Evolutionary conservation across 345 rosid genomes (phyloP), one percentile per base, ranked within the genome.

Genomic region (Aquilaria sinensis): DNA sequence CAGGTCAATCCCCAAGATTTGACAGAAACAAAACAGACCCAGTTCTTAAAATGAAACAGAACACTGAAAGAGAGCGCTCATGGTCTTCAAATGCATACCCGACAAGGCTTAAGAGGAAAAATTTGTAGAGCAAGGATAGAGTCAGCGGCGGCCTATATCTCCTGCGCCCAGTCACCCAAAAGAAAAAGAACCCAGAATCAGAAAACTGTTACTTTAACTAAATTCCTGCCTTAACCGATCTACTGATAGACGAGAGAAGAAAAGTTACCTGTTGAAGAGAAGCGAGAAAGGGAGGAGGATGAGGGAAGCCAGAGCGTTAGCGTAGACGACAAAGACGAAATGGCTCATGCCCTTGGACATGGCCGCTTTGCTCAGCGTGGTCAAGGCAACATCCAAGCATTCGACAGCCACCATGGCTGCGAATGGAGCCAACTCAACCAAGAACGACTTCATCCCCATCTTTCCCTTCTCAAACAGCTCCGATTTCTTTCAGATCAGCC

Each of bases 331-430:
- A 58, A 72, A 72, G 56, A 80, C 74, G 52, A 67, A 76, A 64
- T 56, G 81, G 59, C 67, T 78, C 76, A 76, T 76, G 53, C 83
- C 82, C 61, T 51, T 49, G 15, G 85, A 78, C 76, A 83, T 75
- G 67, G 83, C 85, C n/a, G 78, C 79, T 61, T 83, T 78, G 66
- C 67, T 75, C 13, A 83, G 53, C 3, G 85, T 76, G 5, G 80
- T 74, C 50, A 83, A 32, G 31, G 75, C 88, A 32, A 75, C 81
- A 60, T 64, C 77, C n/a, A 71, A 48, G 55, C 53, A 61, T 59
- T 74, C 81, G 57, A 72, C 66, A 57, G 47, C 57, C 70, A 74
- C 72, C 83, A 80, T 78, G 29, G 76, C 81, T 56, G 70, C 85
- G 65, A 69, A 66, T 33, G 83, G 87, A 6, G 67, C 55, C 62